Percentiles rank a stretch among this genome's conserved stretches.
phyloP scores from a whole-genome alignment of 2,329 filamentous ascomycete genomes.

The Arthrobotrys musiformis region DNA sequence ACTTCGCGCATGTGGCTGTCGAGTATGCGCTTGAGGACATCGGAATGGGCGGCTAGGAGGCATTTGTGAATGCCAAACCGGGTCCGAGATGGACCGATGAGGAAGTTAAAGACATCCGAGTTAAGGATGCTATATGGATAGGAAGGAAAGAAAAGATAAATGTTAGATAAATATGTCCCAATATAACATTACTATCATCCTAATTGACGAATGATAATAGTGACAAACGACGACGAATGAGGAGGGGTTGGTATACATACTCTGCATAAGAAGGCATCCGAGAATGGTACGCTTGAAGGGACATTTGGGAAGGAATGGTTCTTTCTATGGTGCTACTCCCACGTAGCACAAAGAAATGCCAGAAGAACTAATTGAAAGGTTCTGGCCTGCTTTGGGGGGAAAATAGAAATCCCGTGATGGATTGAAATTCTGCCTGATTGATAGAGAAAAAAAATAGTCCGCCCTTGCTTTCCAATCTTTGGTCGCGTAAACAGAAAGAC shows the following conservation, averaged over 20 bases:
- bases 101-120: conserved; percentile 65
- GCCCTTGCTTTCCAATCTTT: conserved; percentile 15
- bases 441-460: background rate
- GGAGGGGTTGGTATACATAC: conserved; percentile 20
- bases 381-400: background rate
- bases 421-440: conserved; percentile 23
- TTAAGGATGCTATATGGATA: conserved; percentile 62
- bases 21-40: conserved; percentile 64
- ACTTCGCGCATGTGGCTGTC: conserved; percentile 65
- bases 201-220: background rate
- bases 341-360: conserved; percentile 25
- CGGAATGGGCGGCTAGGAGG: conserved; percentile 64
- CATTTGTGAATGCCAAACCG: conserved; percentile 66
- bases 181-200: background rate
- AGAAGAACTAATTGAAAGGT: background rate
- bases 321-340: conserved; percentile 34
- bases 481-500: conserved; percentile 23
- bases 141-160: background rate
- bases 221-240: background rate
- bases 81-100: conserved; percentile 65
- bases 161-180: conserved; percentile 7
- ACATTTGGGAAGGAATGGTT: conserved; percentile 32
- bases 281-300: conserved; percentile 44
- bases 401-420: conserved; percentile 13
- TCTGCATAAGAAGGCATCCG: conserved; percentile 49